A percentile compares a stretch with the other conserved stretches of the same genome.
Evolutionary conservation across 352 stramenopile species (phyloP).

Genomic region (Globisporangium splendens): DNA sequence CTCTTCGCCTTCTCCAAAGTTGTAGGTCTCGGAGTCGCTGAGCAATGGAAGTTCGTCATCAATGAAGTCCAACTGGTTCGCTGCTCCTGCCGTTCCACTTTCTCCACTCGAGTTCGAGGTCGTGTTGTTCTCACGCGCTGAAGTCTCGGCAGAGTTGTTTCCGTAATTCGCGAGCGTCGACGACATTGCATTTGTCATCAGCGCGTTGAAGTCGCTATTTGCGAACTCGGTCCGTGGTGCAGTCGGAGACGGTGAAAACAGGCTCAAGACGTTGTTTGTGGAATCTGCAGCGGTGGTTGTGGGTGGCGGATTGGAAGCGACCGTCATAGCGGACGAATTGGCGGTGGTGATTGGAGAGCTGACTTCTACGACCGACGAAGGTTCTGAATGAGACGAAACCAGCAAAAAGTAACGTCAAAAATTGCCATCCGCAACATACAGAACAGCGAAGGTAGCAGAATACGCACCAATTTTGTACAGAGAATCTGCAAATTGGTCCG

Average conservation of each 20-base stretch:
- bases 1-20: constrained; percentile 75
- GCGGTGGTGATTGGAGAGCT: constrained; percentile 28
- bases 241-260: constrained; percentile 49
- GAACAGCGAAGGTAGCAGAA: no score
- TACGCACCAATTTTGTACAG: constrained; percentile 36
- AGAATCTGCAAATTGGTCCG: constrained; percentile 17
- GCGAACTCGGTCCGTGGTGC: constrained; percentile 15
- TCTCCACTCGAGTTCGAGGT: background rate
- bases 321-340: constrained; percentile 29
- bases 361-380: constrained; percentile 50
- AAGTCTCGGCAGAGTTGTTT: constrained; percentile 6
- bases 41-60: constrained; percentile 72
- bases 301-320: constrained; percentile 17
- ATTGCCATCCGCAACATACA: background rate
- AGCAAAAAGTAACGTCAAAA: background rate
- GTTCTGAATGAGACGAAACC: constrained; percentile 17
- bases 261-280: constrained; percentile 68
- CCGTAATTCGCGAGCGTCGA: constrained; percentile 24
- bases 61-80: constrained; percentile 53
- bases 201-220: constrained; percentile 17
- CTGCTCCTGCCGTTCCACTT: background rate
- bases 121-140: constrained; percentile 2
- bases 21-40: constrained; percentile 65
- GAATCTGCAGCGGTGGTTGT: constrained; percentile 13
- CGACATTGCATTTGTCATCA: constrained; percentile 17